phyloP scores from a whole-genome alignment of 2,329 filamentous ascomycete genomes.

The Colletotrichum lindemuthianum region DNA sequence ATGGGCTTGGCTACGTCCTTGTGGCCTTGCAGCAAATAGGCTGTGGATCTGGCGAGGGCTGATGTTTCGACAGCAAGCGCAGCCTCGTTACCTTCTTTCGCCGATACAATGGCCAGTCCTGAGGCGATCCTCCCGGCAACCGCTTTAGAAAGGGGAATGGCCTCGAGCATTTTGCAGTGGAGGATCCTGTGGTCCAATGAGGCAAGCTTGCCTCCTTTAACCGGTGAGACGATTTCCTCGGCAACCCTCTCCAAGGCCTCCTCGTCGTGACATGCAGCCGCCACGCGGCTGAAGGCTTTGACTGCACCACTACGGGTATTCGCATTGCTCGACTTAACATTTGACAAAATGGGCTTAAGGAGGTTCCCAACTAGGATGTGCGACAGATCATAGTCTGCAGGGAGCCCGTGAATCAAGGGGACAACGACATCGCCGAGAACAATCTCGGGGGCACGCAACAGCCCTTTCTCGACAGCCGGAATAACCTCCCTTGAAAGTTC shows the following conservation, averaged over 20 bases:
- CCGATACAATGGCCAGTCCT: conserved; percentile 73
- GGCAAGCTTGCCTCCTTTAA: conserved; percentile 86
- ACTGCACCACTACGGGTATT: conserved; percentile 80
- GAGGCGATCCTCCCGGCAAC: conserved; percentile 74
- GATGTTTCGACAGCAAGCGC: conserved; percentile 81
- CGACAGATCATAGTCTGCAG: conserved; percentile 79
- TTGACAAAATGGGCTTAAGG: conserved; percentile 87
- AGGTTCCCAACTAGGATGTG: conserved; percentile 76
- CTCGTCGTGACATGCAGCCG: conserved; percentile 68
- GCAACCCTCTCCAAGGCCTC: conserved; percentile 72
- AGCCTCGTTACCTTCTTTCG: conserved; percentile 89
- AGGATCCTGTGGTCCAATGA: conserved; percentile 85
- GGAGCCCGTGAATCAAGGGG: conserved; percentile 76
- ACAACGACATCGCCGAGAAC: conserved; percentile 83
- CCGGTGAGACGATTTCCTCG: conserved; percentile 80
- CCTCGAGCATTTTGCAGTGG: conserved; percentile 82
- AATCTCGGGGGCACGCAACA: conserved; percentile 90
- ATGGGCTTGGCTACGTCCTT: conserved; percentile 72
- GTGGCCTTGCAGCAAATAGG: conserved; percentile 69
- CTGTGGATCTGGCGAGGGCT: conserved; percentile 73
- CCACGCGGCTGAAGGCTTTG: conserved; percentile 77
- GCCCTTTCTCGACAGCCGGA: conserved; percentile 85
- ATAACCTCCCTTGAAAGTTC: conserved; percentile 82
- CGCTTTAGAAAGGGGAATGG: conserved; percentile 67
- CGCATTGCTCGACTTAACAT: conserved; percentile 88